Conservation (phyloP, 352 stramenopile species). For the Saprolegnia diclina region DNA sequence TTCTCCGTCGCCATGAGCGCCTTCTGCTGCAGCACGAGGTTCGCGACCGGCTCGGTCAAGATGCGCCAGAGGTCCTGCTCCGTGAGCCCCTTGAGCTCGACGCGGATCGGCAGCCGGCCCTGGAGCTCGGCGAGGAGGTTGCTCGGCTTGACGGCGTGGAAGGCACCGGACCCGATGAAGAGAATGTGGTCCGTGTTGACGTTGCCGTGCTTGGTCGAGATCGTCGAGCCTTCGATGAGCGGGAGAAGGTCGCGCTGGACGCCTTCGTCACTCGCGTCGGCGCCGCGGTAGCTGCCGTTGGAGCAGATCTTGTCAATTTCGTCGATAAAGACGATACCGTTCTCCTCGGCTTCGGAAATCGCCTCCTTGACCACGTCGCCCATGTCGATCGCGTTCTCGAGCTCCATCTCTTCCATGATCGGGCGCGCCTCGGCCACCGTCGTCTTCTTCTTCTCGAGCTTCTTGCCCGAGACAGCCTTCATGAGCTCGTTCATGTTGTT, state of each 20-base stretch:
- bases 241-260: constrained; percentile 98
- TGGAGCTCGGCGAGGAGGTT: constrained; percentile 98
- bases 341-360: constrained; percentile 94
- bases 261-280: constrained; percentile 96
- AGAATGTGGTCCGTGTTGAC: constrained; percentile 99
- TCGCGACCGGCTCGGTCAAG: constrained; percentile 98
- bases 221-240: constrained; percentile 97
- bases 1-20: constrained; percentile 97
- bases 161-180: constrained; percentile 97
- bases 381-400: constrained; percentile 92
- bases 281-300: constrained; percentile 88
- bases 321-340: constrained; percentile 99
- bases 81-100: constrained; percentile 98
- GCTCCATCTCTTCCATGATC: constrained; percentile 94
- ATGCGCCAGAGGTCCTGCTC: constrained; percentile 99
- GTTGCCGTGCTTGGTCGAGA: constrained; percentile 98
- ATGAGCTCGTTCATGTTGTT: constrained; percentile 59
- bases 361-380: constrained; percentile 80
- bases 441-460: constrained; percentile 90
- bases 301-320: constrained; percentile 99
- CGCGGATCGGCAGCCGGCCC: constrained; percentile 96
- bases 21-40: constrained; percentile 97
- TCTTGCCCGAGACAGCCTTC: constrained; percentile 73
- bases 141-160: constrained; percentile 97
- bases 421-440: constrained; percentile 90